Evolutionary conservation across 2,329 filamentous ascomycete genomes (phyloP).

Genomic region (Exophiala spinifera): DNA sequence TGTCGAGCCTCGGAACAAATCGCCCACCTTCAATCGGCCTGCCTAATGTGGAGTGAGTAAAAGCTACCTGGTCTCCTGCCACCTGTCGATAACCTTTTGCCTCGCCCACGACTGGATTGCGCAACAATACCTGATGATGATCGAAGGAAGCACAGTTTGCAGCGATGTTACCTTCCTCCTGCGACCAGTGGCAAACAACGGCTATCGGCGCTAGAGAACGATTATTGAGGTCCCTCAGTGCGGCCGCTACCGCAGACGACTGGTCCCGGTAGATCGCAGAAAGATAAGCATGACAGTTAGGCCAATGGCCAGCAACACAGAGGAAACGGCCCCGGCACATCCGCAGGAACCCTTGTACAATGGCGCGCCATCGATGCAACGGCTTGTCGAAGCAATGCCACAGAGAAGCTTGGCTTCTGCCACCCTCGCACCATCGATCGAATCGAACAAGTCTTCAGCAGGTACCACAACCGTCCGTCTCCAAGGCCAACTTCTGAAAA

Average conservation of each 20-base stretch:
- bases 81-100: neutral
- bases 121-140: no score
- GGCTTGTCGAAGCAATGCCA: neutral
- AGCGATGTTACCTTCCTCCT: constrained; percentile 1
- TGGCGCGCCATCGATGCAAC: no score
- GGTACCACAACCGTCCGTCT: no score
- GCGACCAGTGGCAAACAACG: neutral
- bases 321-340: neutral
- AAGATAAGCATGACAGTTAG: neutral
- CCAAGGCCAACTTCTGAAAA: neutral
- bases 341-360: no score
- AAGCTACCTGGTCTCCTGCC: neutral
- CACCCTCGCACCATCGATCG: neutral
- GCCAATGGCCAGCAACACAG: neutral
- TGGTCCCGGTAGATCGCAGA: neutral
- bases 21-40: no score
- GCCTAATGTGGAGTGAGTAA: neutral
- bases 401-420: neutral
- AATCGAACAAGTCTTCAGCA: no score
- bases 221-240: neutral
- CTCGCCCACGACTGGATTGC: neutral
- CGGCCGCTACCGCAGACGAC: neutral
- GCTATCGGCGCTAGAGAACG: neutral
- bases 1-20: no score
- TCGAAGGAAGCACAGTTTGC: neutral